phyloP scores from a whole-genome alignment of 2,329 filamentous ascomycete genomes.

The Ploettnerulaceae sp. region DNA sequence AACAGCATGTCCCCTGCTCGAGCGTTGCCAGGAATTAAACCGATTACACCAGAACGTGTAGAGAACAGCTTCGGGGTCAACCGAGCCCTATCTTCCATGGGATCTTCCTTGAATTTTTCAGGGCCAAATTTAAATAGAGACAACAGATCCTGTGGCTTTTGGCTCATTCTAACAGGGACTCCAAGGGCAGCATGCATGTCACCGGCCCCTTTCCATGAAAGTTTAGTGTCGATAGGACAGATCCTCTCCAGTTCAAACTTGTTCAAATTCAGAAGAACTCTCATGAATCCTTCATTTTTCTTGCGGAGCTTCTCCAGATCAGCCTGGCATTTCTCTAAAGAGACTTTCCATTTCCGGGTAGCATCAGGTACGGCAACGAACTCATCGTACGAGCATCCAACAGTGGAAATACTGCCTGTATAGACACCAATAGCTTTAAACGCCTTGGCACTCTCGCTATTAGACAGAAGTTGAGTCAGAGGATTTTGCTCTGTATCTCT shows the following conservation, averaged over 20 bases:
- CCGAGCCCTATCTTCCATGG: background rate
- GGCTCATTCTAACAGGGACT: background rate
- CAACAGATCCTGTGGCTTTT: background rate
- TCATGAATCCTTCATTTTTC: constrained; percentile 9
- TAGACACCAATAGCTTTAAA: constrained; percentile 1
- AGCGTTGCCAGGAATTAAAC: constrained; percentile 6
- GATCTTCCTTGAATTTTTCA: too few relatives aligned
- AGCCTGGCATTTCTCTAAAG: background rate
- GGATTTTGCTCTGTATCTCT: background rate
- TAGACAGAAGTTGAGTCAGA: background rate
- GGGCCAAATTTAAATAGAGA: constrained; percentile 1
- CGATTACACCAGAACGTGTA: constrained; percentile 2
- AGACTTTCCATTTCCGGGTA: constrained; percentile 5
- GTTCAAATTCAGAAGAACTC: constrained; percentile 4
- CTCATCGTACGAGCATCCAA: constrained; percentile 9
- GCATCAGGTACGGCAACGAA: constrained; percentile 7
- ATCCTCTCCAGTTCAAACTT: background rate
- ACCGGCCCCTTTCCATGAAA: constrained; percentile 1
- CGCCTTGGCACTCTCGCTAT: background rate
- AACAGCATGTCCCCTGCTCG: constrained; percentile 6
- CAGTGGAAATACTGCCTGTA: constrained; percentile 2
- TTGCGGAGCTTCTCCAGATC: constrained; percentile 1
- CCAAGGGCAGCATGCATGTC: background rate
- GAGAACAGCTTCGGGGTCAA: constrained; percentile 5
- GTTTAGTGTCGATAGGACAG: background rate